phyloP scores from a whole-genome alignment of 1,284 basidiomycete species.

The Boletus smithii region DNA sequence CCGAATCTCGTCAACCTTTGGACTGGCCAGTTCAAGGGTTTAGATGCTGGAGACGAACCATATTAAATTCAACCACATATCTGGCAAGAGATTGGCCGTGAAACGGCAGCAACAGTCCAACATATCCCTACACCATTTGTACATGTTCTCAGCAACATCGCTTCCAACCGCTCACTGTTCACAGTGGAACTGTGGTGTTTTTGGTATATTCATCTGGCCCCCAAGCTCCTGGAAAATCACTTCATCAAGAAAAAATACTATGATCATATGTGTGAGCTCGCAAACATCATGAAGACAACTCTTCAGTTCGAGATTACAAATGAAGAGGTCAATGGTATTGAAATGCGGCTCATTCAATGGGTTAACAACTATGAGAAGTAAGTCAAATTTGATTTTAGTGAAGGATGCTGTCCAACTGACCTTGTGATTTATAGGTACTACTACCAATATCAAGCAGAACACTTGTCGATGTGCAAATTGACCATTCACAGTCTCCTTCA shows the following conservation, averaged over 20 bases:
- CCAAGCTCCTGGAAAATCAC: not conserved
- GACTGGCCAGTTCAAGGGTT: slow-evolving; percentile 31
- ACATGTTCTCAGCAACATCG: slow-evolving; percentile 5
- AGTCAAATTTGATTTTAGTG: too few species aligned
- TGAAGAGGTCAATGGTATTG: too few species aligned
- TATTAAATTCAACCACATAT: slow-evolving; percentile 18
- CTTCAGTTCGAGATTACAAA: too few species aligned
- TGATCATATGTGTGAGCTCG: too few species aligned
- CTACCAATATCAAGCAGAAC: too few species aligned
- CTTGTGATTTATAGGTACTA: too few species aligned
- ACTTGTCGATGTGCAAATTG: too few species aligned
- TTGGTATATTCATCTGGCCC: slow-evolving; percentile 15
- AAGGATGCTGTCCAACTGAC: too few species aligned
- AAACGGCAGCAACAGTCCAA: slow-evolving; percentile 6
- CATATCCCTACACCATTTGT: slow-evolving; percentile 11
- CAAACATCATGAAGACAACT: too few species aligned
- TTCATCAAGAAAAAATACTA: slow-evolving; percentile 16
- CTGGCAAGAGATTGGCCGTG: slow-evolving; percentile 23
- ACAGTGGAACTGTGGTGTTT: slow-evolving; percentile 12
- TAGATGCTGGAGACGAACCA: slow-evolving; percentile 17
- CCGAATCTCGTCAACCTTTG: slow-evolving; percentile 28
- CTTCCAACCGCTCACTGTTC: not conserved
- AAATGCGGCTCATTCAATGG: too few species aligned
- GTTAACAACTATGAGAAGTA: too few species aligned
- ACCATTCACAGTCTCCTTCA: too few species aligned